These are phyloP conservation scores for Melanomma pulvis-pyrius DNA, from an alignment of 495 filamentous ascomycete genomes.

Conservation along the genomic window DNA sequence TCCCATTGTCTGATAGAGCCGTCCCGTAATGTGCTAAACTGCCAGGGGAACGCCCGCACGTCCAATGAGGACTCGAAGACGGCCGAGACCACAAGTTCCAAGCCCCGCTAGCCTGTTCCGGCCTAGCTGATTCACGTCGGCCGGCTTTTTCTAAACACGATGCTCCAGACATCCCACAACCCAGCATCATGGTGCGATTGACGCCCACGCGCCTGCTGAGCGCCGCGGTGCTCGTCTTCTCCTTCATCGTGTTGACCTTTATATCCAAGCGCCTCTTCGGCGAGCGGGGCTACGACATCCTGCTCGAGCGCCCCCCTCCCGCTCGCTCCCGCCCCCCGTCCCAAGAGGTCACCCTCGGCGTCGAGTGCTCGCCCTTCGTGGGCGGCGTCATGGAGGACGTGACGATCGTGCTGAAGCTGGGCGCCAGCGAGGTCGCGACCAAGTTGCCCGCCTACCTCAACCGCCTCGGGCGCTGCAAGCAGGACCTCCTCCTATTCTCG, in stretches of 20 bases:
- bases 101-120: not conserved
- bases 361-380: constrained; percentile 27
- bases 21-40: too few species aligned
- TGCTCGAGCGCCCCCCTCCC: constrained; percentile 15
- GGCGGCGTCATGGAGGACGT: constrained; percentile 24
- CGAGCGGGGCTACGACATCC: constrained; percentile 19
- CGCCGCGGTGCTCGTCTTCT: constrained; percentile 1
- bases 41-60: not conserved
- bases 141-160: not conserved
- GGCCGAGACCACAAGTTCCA: not conserved
- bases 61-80: not conserved
- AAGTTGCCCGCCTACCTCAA: constrained; percentile 60
- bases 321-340: constrained; percentile 9
- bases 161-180: not conserved
- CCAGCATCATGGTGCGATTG: constrained; percentile 22
- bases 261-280: constrained; percentile 6
- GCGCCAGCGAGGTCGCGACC: constrained; percentile 56
- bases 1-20: too few species aligned
- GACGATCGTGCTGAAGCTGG: constrained; percentile 58
- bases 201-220: constrained; percentile 25
- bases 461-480: constrained; percentile 54
- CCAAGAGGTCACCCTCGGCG: constrained; percentile 14
- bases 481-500: constrained; percentile 61
- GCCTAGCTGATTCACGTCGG: not conserved
- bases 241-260: constrained; percentile 7